Percentiles rank a stretch among this genome's conserved stretches.
Evolutionary conservation across 345 rosid genomes (phyloP).

Genomic region (Aethionema arabicum): DNA sequence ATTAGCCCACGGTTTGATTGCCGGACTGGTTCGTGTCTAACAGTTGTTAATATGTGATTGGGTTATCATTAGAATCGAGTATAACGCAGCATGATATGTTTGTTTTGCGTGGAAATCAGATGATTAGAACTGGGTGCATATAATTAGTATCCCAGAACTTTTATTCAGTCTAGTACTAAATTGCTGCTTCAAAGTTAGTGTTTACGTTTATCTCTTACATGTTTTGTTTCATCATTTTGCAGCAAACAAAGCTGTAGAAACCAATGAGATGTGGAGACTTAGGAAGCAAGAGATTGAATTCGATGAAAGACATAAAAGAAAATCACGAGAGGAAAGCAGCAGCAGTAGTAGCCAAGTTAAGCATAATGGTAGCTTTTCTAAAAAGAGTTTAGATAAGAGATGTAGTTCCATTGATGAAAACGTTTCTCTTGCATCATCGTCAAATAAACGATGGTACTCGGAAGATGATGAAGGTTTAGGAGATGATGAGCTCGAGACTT

Average conservation of each 20-base stretch:
- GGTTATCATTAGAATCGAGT: no score
- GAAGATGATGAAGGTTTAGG: constrained; percentile 56
- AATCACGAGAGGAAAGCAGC: constrained; percentile 42
- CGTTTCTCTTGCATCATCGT: constrained; percentile 38
- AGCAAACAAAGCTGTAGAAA: constrained; percentile 86
- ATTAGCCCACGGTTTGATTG: no score
- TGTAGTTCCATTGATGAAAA: constrained; percentile 30
- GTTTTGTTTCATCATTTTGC: constrained; percentile 26
- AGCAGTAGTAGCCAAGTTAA: constrained; percentile 31
- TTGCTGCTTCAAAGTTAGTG: background rate
- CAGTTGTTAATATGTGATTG: background rate
- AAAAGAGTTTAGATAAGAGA: constrained; percentile 39
- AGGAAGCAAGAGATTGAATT: constrained; percentile 73
- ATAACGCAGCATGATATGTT: no score
- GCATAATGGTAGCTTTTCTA: constrained; percentile 26
- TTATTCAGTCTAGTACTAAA: background rate
- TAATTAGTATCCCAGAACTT: background rate
- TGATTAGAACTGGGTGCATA: background rate
- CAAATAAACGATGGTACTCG: constrained; percentile 39
- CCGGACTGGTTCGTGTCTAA: no score
- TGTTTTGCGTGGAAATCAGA: no score
- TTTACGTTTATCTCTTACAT: constrained; percentile 1
- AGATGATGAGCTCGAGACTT: constrained; percentile 73
- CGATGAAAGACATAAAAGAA: constrained; percentile 45
- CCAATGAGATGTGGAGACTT: constrained; percentile 79